These are phyloP conservation scores for Saturnispora ahearnii DNA, from an alignment of 805 yeast species.

Conservation along the genomic window DNA sequence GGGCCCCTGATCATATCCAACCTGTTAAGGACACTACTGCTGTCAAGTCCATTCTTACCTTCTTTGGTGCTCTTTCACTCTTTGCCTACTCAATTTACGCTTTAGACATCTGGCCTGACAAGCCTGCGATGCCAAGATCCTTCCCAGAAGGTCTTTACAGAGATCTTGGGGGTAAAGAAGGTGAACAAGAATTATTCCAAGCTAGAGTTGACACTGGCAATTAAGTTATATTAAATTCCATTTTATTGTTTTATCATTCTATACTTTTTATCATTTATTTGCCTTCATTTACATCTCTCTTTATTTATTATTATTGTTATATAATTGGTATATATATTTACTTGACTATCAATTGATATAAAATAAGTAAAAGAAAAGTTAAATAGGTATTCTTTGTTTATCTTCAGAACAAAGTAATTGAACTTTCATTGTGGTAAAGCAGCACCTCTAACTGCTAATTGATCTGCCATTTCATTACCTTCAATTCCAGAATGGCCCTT, in stretches of 20 bases:
- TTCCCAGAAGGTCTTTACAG: slow-evolving; percentile 73
- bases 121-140: slow-evolving; percentile 67
- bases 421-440: slow-evolving; percentile 25
- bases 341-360: too few species aligned
- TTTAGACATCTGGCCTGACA: slow-evolving; percentile 50
- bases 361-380: too few species aligned
- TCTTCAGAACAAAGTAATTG: too few species aligned
- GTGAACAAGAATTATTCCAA: slow-evolving; percentile 34
- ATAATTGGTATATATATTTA: too few species aligned
- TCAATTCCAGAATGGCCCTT: slow-evolving; percentile 58
- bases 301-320: too few species aligned
- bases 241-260: not conserved
- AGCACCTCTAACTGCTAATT: slow-evolving; percentile 54
- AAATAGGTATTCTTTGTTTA: too few species aligned
- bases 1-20: slow-evolving; percentile 77
- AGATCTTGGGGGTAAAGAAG: slow-evolving; percentile 57
- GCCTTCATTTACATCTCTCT: not conserved
- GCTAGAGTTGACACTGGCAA: slow-evolving; percentile 32
- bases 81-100: slow-evolving; percentile 38
- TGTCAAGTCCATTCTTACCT: slow-evolving; percentile 43
- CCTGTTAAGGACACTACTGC: slow-evolving; percentile 54
- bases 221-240: not conserved
- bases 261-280: not conserved
- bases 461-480: slow-evolving; percentile 77
- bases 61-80: slow-evolving; percentile 41